Evolutionary conservation across 139 green algal genomes (phyloP), one percentile per base, ranked within the genome.

Genomic region (Edaphochlamys debaryana): DNA sequence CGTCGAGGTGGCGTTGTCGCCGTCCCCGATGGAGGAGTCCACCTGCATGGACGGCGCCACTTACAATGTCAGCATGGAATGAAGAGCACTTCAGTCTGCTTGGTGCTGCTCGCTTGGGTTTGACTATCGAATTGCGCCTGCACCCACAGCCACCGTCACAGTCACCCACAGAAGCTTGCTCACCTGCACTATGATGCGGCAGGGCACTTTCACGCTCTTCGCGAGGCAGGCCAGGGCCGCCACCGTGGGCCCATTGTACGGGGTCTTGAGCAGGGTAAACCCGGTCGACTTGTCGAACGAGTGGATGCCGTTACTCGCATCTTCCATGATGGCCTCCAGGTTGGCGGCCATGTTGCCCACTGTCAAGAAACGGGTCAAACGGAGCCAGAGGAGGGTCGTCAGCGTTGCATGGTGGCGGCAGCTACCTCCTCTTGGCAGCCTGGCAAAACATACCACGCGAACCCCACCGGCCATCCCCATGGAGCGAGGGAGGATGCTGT

Each of bases 161-260:
- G n/a, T n/a, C n/a, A n/a, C n/a, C n/a, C n/a, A n/a, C n/a, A n/a
- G n/a, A n/a, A n/a, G n/a, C n/a, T 63, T 22, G 54, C 54, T 63
- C 54, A 29, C 17, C 29, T 67, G 30, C 60, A 40, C 60, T 30
- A 27, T 30, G 17, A 67, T 67, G 30, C n/a, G 13, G 64, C 34
- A 69, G 13, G 9, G 64, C 34, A 69, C 34, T 9, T 9, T 34
- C 64, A 69, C 45, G 34, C 34, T 69, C 34, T 42, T 45, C 11
- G 64, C 64, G 13, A 69, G 64, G 64, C 34, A 69, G 64, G 64
- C 64, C 64, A 69, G 64, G 34, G 64, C 64, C 34, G 64, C 34
- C 64, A 69, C 64, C 15, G 34, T 69, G 64, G 34, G 34, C 13
- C 34, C 64, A 34, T 42, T 69, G 64, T 27, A 13, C 64, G 34